Conservation (phyloP, 768 basidiomycete species). For the Lentinus brumalis region DNA sequence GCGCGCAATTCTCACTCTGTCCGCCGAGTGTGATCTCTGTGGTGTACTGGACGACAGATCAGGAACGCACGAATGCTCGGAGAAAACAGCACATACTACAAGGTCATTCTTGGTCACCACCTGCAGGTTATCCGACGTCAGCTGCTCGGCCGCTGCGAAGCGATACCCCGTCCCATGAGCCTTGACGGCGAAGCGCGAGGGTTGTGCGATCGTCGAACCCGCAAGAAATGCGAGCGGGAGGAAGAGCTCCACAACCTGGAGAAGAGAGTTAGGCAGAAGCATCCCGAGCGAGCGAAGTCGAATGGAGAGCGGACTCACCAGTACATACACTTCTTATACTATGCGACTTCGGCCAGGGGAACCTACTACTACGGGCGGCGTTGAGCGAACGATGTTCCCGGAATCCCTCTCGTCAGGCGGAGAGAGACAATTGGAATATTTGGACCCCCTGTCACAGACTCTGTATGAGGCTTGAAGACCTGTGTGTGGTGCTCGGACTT, state of each 20-base stretch:
- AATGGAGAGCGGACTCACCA: too few relatives aligned
- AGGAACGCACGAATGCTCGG: background rate
- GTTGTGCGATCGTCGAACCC: background rate
- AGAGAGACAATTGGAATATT: too few relatives aligned
- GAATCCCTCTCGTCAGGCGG: too few relatives aligned
- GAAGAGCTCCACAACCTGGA: background rate
- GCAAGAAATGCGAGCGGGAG: background rate
- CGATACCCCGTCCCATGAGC: background rate
- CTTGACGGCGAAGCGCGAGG: background rate
- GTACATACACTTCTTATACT: too few relatives aligned
- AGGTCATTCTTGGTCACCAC: background rate
- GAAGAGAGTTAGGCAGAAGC: background rate
- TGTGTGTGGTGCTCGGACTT: too few relatives aligned
- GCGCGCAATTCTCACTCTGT: background rate
- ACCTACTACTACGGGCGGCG: too few relatives aligned
- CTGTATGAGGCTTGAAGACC: too few relatives aligned
- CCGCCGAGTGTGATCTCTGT: slow-evolving; percentile 7
- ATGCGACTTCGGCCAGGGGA: too few relatives aligned
- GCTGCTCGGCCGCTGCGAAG: background rate
- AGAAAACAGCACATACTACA: background rate
- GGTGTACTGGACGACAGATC: background rate
- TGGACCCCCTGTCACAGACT: too few relatives aligned
- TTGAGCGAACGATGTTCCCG: too few relatives aligned
- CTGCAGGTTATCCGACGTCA: background rate
- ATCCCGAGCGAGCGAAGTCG: background rate